Base-by-base conservation (phyloP, 192 early-diverging fungal genomes). In the Coemansia sp. region DNA sequence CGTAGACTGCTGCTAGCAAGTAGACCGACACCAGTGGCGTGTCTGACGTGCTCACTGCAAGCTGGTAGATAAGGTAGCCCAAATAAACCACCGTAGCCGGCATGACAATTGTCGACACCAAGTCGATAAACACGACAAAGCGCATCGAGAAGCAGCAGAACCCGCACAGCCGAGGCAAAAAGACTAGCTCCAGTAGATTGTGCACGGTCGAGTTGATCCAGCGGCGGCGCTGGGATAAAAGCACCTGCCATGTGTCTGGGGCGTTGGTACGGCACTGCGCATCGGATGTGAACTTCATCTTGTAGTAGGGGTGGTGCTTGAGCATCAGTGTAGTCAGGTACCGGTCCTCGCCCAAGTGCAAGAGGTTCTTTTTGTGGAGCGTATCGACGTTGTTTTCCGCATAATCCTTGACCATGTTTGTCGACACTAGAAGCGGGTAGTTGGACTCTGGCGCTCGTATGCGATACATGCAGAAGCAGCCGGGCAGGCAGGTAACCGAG, bases 171-270 rank as follows among this genome's bases (percentile, higher is more conserved):
- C 97, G 95, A 34, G 92, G 92, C 65, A 99, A 80, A 66, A 94
- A 88, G 38, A 96, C 79, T 37, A 99, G 84, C 76, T 99, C 98
- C 64, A 97, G 85, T 70, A 98, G 83, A 76, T 99, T 99, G 85
- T 99, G 98, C 13, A 99, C 92, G 0, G 98, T 99, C 31, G 95
- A 98, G 85, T 99, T 99, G 74, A 99, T 99, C 98, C 98, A 99
- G 63, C 98, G 92, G 73, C 98, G 94, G 66, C 98, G 91, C 79
- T 99, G 98, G 1, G 98, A 99, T 21, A 99, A 76, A 45, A 99
- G 83, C 21, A 99, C 93, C 59, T 88, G 85, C 95, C 95, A 99
- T 33, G 88, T 89, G 67, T 99, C 98, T 7, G 98, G 98, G 3
- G 93, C 98, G 56, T 87, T 91, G n/a, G 98, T 99, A 60, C 86